phyloP scores from a whole-genome alignment of 345 rosid species.

The Dimocarpus longan region DNA sequence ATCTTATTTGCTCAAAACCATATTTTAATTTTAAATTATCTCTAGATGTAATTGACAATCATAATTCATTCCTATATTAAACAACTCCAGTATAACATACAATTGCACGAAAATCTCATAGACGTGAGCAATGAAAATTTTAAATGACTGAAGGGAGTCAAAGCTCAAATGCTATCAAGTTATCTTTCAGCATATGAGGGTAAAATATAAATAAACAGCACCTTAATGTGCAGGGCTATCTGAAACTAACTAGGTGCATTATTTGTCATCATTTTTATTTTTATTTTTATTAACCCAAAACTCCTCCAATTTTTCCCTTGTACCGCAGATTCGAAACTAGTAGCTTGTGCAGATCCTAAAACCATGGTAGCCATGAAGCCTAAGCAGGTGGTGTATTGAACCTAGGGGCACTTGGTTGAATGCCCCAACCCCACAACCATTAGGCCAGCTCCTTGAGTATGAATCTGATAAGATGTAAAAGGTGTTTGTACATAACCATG shows the following conservation, averaged over 20 bases:
- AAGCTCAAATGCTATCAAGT: constrained; percentile 6
- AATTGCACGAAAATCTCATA: constrained; percentile 5
- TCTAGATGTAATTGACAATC: not conserved
- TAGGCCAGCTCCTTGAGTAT: not conserved
- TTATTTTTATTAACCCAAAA: not conserved
- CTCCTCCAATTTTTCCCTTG: not conserved
- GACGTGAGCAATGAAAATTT: not conserved
- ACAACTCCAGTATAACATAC: not conserved
- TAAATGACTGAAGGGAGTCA: not conserved
- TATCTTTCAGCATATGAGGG: not conserved
- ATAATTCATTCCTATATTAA: not conserved
- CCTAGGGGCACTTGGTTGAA: not conserved
- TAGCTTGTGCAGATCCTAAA: not conserved
- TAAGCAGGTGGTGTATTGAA: not conserved
- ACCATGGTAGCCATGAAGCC: not conserved
- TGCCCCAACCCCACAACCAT: not conserved
- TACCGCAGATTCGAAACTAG: not conserved
- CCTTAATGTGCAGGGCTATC: not conserved
- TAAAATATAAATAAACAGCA: not conserved
- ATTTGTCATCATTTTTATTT: too few relatives aligned
- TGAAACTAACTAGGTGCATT: constrained; percentile 18
- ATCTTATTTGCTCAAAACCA: not conserved
- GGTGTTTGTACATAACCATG: constrained; percentile 15
- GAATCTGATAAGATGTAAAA: constrained; percentile 20
- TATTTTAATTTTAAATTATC: not conserved